Percentiles rank a stretch among this genome's conserved stretches.
Evolutionary conservation across 2,329 filamentous ascomycete species (phyloP).

Genomic region (Fusarium dimerum): DNA sequence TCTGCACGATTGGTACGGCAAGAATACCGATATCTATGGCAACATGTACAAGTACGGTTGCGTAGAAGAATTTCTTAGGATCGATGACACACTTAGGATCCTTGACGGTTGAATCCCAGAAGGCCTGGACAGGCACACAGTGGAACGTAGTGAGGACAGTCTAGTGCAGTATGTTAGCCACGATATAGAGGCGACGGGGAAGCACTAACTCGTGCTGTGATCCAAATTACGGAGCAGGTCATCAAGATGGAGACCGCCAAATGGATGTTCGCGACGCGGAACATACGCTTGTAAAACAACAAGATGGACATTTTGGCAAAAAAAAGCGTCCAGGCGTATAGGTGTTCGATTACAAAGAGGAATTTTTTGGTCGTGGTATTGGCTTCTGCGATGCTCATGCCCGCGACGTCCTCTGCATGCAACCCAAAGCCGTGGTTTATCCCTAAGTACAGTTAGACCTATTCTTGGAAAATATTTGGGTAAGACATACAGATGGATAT

Average conservation of each 20-base stretch:
- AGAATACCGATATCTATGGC: constrained; percentile 18
- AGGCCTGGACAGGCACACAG: constrained; percentile 17
- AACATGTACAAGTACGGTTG: constrained; percentile 17
- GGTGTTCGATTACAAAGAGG: constrained; percentile 28
- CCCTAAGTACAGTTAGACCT: too few species aligned
- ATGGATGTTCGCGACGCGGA: constrained; percentile 28
- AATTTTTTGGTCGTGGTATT: constrained; percentile 14
- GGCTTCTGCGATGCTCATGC: constrained; percentile 7
- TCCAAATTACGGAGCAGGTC: constrained; percentile 30
- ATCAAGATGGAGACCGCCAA: constrained; percentile 25
- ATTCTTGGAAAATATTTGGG: too few species aligned
- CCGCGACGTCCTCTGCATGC: constrained; percentile 13
- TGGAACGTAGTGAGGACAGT: constrained; percentile 20
- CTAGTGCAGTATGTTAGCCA: too few species aligned
- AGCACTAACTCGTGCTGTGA: constrained; percentile 24
- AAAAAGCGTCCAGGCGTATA: constrained; percentile 32
- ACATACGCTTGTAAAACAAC: constrained; percentile 36
- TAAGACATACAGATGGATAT: too few species aligned
- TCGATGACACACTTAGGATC: constrained; percentile 9
- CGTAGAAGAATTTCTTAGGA: constrained; percentile 10
- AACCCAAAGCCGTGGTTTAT: constrained; percentile 19
- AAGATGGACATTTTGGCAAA: constrained; percentile 33
- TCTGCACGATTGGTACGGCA: constrained; percentile 6
- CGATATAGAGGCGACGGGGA: too few species aligned
- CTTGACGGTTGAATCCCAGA: constrained; percentile 15